phyloP scores from a whole-genome alignment of 106 monocot species.

The Narthecium ossifragum region DNA sequence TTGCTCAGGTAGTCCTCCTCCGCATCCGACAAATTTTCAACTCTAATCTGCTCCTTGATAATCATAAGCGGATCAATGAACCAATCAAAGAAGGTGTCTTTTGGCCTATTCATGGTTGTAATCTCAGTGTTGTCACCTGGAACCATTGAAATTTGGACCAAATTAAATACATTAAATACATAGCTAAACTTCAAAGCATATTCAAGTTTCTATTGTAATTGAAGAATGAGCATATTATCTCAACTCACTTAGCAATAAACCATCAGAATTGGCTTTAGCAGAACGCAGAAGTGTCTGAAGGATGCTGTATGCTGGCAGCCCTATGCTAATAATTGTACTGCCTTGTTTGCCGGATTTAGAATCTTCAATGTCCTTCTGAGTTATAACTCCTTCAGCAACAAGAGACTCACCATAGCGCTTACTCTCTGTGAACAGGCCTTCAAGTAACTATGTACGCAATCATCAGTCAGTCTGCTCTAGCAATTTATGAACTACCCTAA shows the following conservation, averaged over 20 bases:
- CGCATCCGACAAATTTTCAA: slow-evolving; percentile 10
- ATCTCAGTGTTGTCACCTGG: slow-evolving; percentile 32
- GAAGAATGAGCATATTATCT: background rate
- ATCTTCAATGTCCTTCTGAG: too few relatives aligned
- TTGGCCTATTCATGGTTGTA: slow-evolving; percentile 29
- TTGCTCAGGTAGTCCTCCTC: slow-evolving; percentile 41
- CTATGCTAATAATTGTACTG: slow-evolving; percentile 33
- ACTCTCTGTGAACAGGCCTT: too few relatives aligned
- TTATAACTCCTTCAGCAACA: too few relatives aligned
- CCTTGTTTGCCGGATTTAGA: slow-evolving; percentile 35
- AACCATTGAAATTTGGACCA: background rate
- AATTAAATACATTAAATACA: background rate
- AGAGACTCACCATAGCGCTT: too few relatives aligned
- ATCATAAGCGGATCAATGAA: slow-evolving; percentile 32
- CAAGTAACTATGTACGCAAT: too few relatives aligned
- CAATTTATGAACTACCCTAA: too few relatives aligned
- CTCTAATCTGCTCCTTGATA: slow-evolving; percentile 35
- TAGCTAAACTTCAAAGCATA: background rate
- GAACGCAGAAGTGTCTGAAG: slow-evolving; percentile 32
- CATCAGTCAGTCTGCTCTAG: too few relatives aligned
- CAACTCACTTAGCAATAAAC: slow-evolving; percentile 29
- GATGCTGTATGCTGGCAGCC: slow-evolving; percentile 31
- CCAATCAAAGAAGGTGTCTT: slow-evolving; percentile 37
- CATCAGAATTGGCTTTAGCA: slow-evolving; percentile 19
- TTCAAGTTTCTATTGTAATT: background rate